phyloP scores from a whole-genome alignment of 164 flowering plant genomes.

The Dillenia turbinata region DNA sequence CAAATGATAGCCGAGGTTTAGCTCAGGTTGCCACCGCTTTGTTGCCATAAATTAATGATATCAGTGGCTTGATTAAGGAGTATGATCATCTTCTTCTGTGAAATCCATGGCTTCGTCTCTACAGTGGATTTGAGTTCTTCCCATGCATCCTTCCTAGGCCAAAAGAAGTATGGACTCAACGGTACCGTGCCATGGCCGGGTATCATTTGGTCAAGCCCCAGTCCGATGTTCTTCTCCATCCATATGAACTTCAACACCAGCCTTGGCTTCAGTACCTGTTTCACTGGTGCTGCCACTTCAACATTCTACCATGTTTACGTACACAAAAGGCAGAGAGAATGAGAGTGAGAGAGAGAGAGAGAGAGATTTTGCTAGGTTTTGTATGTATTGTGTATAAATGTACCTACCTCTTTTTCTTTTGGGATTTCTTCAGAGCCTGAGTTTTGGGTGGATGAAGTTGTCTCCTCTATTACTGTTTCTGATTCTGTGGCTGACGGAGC shows the following conservation, averaged over 20 bases:
- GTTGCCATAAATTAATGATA: slow-evolving; percentile 94
- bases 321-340: background rate
- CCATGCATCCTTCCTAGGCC: slow-evolving; percentile 99
- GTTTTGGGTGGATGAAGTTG: background rate
- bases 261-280: slow-evolving; percentile 65
- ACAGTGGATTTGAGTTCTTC: slow-evolving; percentile 75
- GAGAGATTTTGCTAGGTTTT: too few species aligned
- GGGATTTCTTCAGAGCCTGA: slow-evolving; percentile 1
- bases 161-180: slow-evolving; percentile 89
- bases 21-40: slow-evolving; percentile 64
- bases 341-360: slow-evolving; percentile 1
- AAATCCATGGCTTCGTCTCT: slow-evolving; percentile 95
- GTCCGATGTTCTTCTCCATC: slow-evolving; percentile 95
- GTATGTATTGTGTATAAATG: too few species aligned
- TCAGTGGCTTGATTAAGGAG: slow-evolving; percentile 98
- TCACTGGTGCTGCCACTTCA: slow-evolving; percentile 53
- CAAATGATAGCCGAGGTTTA: background rate
- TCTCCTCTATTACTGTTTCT: slow-evolving; percentile 13
- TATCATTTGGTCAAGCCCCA: slow-evolving; percentile 69
- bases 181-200: slow-evolving; percentile 91
- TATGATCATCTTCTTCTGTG: slow-evolving; percentile 77
- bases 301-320: slow-evolving; percentile 31
- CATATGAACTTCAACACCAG: slow-evolving; percentile 91
- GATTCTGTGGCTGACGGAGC: slow-evolving; percentile 12
- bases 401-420: slow-evolving; percentile 15